Conservation (phyloP, 768 basidiomycete genomes). For the Panaeolus cyanescens region DNA sequence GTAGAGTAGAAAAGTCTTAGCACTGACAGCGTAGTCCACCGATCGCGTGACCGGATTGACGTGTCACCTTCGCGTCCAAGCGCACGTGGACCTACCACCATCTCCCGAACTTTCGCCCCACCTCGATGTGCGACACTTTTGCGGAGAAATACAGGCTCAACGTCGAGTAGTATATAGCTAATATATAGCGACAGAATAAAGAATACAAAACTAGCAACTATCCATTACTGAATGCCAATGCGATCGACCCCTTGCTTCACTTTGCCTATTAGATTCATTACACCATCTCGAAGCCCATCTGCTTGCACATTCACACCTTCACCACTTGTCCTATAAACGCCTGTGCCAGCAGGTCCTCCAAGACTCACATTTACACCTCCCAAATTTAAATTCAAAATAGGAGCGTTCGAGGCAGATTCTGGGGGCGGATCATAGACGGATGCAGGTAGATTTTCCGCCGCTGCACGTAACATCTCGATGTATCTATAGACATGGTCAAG, state of each 20-base stretch:
- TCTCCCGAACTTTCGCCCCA: constrained; percentile 30
- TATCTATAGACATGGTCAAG: constrained; percentile 51
- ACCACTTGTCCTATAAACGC: constrained; percentile 81
- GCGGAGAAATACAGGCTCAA: constrained; percentile 6
- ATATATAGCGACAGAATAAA: constrained; percentile 3
- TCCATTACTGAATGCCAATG: constrained; percentile 44
- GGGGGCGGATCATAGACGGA: constrained; percentile 77
- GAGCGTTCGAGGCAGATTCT: constrained; percentile 71
- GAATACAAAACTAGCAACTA: constrained; percentile 10
- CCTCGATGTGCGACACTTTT: not conserved
- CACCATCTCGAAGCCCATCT: constrained; percentile 88
- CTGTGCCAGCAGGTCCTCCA: constrained; percentile 83
- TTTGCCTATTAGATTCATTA: constrained; percentile 84
- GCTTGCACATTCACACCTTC: constrained; percentile 77
- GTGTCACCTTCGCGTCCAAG: constrained; percentile 33
- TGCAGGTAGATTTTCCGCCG: constrained; percentile 60
- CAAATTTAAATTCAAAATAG: constrained; percentile 87
- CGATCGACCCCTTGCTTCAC: constrained; percentile 85
- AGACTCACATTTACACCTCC: constrained; percentile 91
- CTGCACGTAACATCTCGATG: constrained; percentile 84
- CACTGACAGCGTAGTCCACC: constrained; percentile 2
- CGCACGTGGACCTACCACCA: constrained; percentile 24
- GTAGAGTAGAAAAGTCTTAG: not conserved
- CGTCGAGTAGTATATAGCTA: constrained; percentile 2
- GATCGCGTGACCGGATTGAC: constrained; percentile 36